phyloP scores from a whole-genome alignment of 148 eudicot species.

The Pouteria glomerata region DNA sequence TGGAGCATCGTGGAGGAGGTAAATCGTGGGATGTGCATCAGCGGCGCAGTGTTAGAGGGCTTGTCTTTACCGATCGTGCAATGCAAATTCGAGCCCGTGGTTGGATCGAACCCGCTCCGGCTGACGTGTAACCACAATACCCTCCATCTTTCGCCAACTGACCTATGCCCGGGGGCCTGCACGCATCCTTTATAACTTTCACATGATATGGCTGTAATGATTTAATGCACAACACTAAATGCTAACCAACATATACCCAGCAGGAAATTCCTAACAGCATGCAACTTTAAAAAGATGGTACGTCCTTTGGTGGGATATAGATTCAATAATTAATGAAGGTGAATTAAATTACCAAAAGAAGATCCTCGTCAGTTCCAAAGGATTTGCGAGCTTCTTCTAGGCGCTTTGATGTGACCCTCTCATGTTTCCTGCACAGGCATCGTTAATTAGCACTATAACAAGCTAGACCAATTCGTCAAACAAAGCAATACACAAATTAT shows the following conservation, averaged over 20 bases:
- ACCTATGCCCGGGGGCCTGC: too few relatives aligned
- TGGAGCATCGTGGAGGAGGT: too few relatives aligned
- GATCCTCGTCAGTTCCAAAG: constrained; percentile 96
- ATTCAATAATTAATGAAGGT: constrained; percentile 2
- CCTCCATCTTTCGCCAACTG: too few relatives aligned
- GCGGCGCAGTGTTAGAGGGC: too few relatives aligned
- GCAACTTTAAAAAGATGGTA: not conserved
- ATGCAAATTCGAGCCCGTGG: too few relatives aligned
- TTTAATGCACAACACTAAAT: not conserved
- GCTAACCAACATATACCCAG: not conserved
- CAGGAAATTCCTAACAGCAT: not conserved
- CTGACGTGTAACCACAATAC: too few relatives aligned
- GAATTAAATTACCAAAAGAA: constrained; percentile 60
- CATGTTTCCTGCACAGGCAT: constrained; percentile 54
- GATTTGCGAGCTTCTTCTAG: constrained; percentile 86
- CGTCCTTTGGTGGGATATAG: not conserved
- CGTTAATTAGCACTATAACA: not conserved
- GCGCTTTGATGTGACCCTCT: constrained; percentile 54
- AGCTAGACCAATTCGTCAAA: not conserved
- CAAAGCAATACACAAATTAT: not conserved
- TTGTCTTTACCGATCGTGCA: too few relatives aligned
- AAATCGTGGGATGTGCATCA: too few relatives aligned
- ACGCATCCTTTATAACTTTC: not conserved
- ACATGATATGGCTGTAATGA: not conserved
- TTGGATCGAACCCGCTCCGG: too few relatives aligned